Conservation (phyloP, 352 stramenopile genomes). For the Phytophthora hibernalis region DNA sequence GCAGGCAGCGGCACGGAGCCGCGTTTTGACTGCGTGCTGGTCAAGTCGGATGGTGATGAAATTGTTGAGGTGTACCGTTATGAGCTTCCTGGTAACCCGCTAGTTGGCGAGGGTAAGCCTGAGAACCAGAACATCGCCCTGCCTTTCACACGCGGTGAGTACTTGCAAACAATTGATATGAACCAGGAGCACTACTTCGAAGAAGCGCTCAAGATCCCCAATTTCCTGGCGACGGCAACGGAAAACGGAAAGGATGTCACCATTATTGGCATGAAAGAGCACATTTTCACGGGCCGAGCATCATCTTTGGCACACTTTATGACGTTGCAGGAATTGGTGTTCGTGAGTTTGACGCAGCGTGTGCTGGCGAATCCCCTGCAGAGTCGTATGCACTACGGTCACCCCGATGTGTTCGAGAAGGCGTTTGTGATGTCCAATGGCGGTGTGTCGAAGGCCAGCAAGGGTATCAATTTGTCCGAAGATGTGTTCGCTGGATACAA, state of each 20-base stretch:
- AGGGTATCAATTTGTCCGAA: slow-evolving; percentile 91
- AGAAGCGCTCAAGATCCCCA: slow-evolving; percentile 90
- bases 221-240: slow-evolving; percentile 83
- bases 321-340: slow-evolving; percentile 89
- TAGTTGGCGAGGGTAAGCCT: slow-evolving; percentile 87
- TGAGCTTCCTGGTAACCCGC: slow-evolving; percentile 81
- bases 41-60: slow-evolving; percentile 85
- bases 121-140: slow-evolving; percentile 91
- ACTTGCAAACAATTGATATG: slow-evolving; percentile 92
- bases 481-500: slow-evolving; percentile 92
- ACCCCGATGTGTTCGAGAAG: slow-evolving; percentile 91
- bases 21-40: slow-evolving; percentile 83
- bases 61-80: slow-evolving; percentile 91
- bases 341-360: slow-evolving; percentile 88
- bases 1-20: slow-evolving; percentile 67
- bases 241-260: slow-evolving; percentile 70
- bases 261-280: slow-evolving; percentile 91
- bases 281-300: slow-evolving; percentile 89
- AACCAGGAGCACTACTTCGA: slow-evolving; percentile 93
- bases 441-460: slow-evolving; percentile 87
- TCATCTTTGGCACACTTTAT: slow-evolving; percentile 90
- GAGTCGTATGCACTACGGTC: slow-evolving; percentile 89
- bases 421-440: slow-evolving; percentile 88
- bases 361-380: slow-evolving; percentile 80
- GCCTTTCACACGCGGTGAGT: slow-evolving; percentile 87